Percentiles rank a stretch among this genome's conserved stretches.
Evolutionary conservation across 768 basidiomycete species (phyloP).

Genomic region (Boletus pseudo-olivaceus): DNA sequence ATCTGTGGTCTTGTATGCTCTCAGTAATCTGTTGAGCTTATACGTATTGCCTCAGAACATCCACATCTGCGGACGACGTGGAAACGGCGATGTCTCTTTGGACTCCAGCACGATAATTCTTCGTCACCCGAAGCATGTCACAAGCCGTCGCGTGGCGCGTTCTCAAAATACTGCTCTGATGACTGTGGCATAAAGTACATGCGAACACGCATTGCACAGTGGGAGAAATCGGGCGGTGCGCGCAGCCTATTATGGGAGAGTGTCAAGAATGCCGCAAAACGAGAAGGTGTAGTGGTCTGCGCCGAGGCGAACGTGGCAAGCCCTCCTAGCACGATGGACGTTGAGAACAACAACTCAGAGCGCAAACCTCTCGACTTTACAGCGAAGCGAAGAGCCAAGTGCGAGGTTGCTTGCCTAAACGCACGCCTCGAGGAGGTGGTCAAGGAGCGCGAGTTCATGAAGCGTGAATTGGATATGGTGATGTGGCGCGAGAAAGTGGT

Average conservation of each 20-base stretch:
- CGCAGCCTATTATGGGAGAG: constrained; percentile 67
- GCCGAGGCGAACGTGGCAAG: constrained; percentile 29
- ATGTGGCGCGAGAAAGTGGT: constrained; percentile 68
- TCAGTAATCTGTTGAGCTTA: neutral
- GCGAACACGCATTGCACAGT: constrained; percentile 59
- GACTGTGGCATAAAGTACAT: constrained; percentile 79
- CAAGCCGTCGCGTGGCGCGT: constrained; percentile 72
- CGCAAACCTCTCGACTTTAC: constrained; percentile 28
- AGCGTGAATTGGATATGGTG: constrained; percentile 65
- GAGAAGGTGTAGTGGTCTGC: constrained; percentile 66
- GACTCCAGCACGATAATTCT: constrained; percentile 60
- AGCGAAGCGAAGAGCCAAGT: constrained; percentile 46
- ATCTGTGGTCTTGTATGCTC: neutral
- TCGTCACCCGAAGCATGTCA: constrained; percentile 67
- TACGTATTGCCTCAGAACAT: constrained; percentile 42
- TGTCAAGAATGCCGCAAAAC: constrained; percentile 64
- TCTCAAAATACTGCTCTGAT: constrained; percentile 91
- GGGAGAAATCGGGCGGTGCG: constrained; percentile 60
- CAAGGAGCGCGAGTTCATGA: constrained; percentile 58
- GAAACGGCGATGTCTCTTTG: constrained; percentile 74
- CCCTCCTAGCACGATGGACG: constrained; percentile 24
- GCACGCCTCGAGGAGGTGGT: constrained; percentile 54
- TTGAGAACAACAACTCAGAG: constrained; percentile 9
- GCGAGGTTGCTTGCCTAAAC: constrained; percentile 56
- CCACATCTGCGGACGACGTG: constrained; percentile 69